Evolutionary conservation across 2,329 filamentous ascomycete genomes (phyloP).

Genomic region (Fusarium setosum): DNA sequence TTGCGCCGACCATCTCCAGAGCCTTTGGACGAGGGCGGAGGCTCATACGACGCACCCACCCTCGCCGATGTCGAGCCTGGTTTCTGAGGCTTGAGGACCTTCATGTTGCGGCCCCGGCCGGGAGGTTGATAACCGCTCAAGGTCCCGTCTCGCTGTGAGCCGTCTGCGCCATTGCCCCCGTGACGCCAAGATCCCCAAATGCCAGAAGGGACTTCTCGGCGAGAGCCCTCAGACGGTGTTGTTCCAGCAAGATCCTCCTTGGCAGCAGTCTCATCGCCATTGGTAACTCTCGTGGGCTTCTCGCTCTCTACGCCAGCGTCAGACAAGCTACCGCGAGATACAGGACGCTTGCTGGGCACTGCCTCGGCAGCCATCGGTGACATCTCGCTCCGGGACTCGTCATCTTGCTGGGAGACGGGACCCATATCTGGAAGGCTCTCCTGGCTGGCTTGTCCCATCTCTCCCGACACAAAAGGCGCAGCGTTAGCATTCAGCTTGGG

Average conservation of each 20-base stretch:
- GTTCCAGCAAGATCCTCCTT: conserved; percentile 41
- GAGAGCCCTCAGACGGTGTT: conserved; percentile 45
- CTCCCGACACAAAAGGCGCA: conserved; percentile 54
- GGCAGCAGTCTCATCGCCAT: conserved; percentile 35
- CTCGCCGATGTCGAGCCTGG: conserved; percentile 64
- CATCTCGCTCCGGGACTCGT: conserved; percentile 41
- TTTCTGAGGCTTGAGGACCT: conserved; percentile 86
- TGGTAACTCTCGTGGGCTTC: conserved; percentile 41
- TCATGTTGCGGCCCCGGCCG: conserved; percentile 79
- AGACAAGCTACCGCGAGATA: conserved; percentile 50
- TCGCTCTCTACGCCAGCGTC: conserved; percentile 60
- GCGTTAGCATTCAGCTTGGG: conserved; percentile 68
- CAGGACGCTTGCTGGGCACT: conserved; percentile 48
- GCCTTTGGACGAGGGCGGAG: conserved; percentile 56
- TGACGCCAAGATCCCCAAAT: conserved; percentile 81
- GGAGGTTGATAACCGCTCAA: conserved; percentile 78
- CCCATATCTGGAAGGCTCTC: conserved; percentile 25
- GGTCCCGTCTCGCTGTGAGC: conserved; percentile 61
- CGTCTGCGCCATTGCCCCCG: conserved; percentile 63
- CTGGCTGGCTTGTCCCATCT: conserved; percentile 41
- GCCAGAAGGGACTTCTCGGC: conserved; percentile 62
- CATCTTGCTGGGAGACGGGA: conserved; percentile 38
- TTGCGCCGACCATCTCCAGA: conserved; percentile 65
- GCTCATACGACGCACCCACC: conserved; percentile 65
- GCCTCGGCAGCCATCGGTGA: conserved; percentile 52